Evolutionary conservation across 306 rosid species (phyloP).

Genomic region (cucumber (Cucumis sativus)): DNA sequence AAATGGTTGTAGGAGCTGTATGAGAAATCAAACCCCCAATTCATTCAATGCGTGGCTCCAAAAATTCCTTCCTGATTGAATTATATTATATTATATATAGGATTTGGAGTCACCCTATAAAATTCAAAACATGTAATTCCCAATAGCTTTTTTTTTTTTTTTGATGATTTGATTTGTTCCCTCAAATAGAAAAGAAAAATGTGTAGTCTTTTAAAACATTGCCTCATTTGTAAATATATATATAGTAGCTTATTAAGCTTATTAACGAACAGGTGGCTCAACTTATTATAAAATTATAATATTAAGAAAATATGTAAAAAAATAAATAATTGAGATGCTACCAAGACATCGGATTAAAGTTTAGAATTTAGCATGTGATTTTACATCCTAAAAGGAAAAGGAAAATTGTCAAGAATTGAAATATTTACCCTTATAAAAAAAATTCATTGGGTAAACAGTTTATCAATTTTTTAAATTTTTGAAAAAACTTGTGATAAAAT

Average conservation of each 20-base stretch:
- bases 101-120: neutral
- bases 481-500: too few relatives aligned
- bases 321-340: too few relatives aligned
- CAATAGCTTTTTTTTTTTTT: neutral
- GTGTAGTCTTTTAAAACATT: neutral
- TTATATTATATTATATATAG: too few relatives aligned
- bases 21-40: neutral
- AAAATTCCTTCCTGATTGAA: neutral
- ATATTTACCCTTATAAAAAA: too few relatives aligned
- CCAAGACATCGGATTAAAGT: too few relatives aligned
- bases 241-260: neutral
- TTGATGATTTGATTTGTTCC: neutral
- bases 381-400: too few relatives aligned
- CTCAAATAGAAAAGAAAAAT: neutral
- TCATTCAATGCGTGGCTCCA: neutral
- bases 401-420: too few relatives aligned
- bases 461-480: too few relatives aligned
- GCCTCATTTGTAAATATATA: neutral
- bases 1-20: slow-evolving; percentile 28
- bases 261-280: neutral
- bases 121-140: neutral
- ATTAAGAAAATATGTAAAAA: too few relatives aligned
- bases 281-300: neutral
- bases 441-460: too few relatives aligned
- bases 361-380: too few relatives aligned